phyloP scores from a whole-genome alignment of 106 monocot species.

The Phalaenopsis equestris region DNA sequence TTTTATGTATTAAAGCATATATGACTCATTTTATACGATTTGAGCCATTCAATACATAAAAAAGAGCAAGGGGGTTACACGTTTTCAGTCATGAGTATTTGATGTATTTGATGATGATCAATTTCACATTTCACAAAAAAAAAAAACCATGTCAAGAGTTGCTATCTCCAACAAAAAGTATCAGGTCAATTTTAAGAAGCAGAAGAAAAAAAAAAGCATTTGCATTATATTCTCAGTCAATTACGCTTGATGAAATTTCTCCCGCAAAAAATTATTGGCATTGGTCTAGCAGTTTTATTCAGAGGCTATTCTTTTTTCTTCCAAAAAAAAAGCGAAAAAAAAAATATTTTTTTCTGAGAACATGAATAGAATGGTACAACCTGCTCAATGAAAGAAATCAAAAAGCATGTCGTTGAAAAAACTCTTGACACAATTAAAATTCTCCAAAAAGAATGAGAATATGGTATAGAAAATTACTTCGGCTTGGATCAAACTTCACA shows the following conservation, averaged over 20 bases:
- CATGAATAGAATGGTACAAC: not conserved
- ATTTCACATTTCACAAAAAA: not conserved
- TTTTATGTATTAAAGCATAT: no score
- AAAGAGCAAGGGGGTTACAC: not conserved
- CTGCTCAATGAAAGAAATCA: not conserved
- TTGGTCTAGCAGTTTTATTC: not conserved
- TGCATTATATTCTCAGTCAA: no score
- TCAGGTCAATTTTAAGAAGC: not conserved
- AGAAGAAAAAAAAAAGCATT: not conserved
- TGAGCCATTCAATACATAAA: no score
- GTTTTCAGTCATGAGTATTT: slow-evolving; percentile 2
- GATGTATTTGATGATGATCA: not conserved
- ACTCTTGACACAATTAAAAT: not conserved
- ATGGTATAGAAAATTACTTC: slow-evolving; percentile 1
- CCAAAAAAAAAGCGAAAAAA: not conserved
- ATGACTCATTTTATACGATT: no score
- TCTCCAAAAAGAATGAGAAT: not conserved
- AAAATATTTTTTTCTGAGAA: not conserved
- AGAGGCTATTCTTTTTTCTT: not conserved
- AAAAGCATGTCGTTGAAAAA: not conserved
- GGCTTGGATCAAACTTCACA: slow-evolving; percentile 10
- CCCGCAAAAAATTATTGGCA: no score
- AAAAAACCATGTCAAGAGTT: not conserved
- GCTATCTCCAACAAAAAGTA: not conserved
- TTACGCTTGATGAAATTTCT: no score